Base-by-base conservation (phyloP, 140 eudicot genomes). In the Bidens hawaiensis region DNA sequence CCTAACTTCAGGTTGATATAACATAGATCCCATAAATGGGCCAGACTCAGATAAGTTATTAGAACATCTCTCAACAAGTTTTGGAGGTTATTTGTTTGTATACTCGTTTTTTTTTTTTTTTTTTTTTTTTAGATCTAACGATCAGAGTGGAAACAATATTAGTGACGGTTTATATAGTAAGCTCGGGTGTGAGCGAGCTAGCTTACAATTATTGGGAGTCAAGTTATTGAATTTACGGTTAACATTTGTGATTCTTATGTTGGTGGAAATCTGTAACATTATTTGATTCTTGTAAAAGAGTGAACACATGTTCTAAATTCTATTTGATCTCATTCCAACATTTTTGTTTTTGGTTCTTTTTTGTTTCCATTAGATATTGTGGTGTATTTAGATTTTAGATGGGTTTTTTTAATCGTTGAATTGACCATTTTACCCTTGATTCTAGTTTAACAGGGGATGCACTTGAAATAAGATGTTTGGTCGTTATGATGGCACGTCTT, bases 1-100 rank as follows among this genome's bases (percentile, higher is more conserved):
- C 62, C 69, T 43, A 68, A 75, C 67, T 62, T 60, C 54, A 12
- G 68, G 76, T 69, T 63, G 67, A 75, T 75, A 54, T 68, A 62
- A 43, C 71, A 61, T 52, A 65, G 65, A 24, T 43, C 48, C 68
- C 51, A 10, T 1, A 30, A 48, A 55, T 23, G 4, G 30, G 24
- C 15, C 49, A 24, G 59, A 36, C 41, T 42, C 45, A 46, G 45
- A 17, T 62, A 61, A 64, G 67, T 25, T 25, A 61, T 16, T 63
- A 59, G 60, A 75, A 41, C 46, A 16, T 26, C 42, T 41, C 38
- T 46, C 33, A 41, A 16, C 46, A 38, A 42, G 25, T 57, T n/a
- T 56, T 22, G 53, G 66, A 30, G 45, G 57, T 49, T 57, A 56
- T 76, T 64, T 24, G 24, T 70, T 70, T 64, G 77, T 64, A 48